phyloP scores from a whole-genome alignment of 208 protist species.

The Leishmania guyanensis region DNA sequence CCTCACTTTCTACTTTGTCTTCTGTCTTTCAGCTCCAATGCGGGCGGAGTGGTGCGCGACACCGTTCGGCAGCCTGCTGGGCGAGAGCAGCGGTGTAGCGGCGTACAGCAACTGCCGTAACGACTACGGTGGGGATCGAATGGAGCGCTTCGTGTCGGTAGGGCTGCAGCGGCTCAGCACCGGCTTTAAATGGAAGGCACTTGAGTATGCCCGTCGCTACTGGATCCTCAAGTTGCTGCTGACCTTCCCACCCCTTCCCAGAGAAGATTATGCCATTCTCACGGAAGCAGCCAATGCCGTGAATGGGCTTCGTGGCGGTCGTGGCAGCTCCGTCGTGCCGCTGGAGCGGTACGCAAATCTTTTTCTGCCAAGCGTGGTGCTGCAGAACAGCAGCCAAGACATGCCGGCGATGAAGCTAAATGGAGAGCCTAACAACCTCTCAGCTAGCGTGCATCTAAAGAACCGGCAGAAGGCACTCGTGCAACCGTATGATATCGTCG shows the following conservation, averaged over 20 bases:
- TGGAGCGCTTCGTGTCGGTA: conserved; percentile 63
- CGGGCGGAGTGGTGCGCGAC: conserved; percentile 37
- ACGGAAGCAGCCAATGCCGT: conserved; percentile 19
- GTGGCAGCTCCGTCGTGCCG: conserved; percentile 13
- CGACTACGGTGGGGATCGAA: conserved; percentile 38
- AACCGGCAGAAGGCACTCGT: conserved; percentile 28
- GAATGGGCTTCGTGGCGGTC: conserved; percentile 24
- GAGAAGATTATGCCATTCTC: conserved; percentile 29
- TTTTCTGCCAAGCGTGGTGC: conserved; percentile 4
- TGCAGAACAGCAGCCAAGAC: neutral
- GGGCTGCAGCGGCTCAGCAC: conserved; percentile 54
- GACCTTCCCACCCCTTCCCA: conserved; percentile 30
- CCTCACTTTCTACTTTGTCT: conserved; percentile 59
- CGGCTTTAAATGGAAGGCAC: conserved; percentile 61
- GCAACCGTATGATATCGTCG: conserved; percentile 39
- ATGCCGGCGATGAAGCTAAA: conserved; percentile 10
- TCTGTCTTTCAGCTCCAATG: conserved; percentile 36
- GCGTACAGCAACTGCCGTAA: conserved; percentile 81
- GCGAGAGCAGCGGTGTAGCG: conserved; percentile 47
- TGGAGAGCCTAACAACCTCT: conserved; percentile 36
- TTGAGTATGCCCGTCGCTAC: conserved; percentile 76
- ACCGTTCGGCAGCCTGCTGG: conserved; percentile 59
- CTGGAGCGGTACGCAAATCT: conserved; percentile 44
- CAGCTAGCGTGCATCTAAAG: conserved; percentile 21
- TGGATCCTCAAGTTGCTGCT: conserved; percentile 53